Conservation (phyloP, 352 stramenopile genomes). For the Globisporangium paroecandrum region DNA sequence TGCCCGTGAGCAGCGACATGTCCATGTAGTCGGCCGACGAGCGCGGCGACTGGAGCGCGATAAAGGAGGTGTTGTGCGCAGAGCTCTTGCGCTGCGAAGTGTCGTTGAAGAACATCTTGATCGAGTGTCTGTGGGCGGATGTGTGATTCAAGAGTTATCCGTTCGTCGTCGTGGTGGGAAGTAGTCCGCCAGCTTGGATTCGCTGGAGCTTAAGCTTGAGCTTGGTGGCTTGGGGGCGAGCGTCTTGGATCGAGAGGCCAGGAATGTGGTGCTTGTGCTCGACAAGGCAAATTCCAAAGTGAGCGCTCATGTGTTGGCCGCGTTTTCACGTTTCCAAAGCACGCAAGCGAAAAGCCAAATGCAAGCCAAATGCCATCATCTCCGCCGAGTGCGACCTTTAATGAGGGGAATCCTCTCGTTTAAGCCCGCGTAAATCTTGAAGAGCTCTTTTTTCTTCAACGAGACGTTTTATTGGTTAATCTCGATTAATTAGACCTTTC, state of each 20-base stretch:
- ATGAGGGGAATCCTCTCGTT: not conserved
- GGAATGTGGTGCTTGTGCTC: constrained; percentile 11
- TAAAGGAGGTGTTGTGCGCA: not conserved
- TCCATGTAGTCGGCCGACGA: constrained; percentile 18
- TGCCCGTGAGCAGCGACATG: constrained; percentile 8
- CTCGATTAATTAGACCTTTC: not conserved
- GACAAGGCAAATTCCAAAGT: constrained; percentile 21
- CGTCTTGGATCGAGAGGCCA: constrained; percentile 3
- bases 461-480: constrained; percentile 12
- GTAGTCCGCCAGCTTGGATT: constrained; percentile 5
- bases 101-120: constrained; percentile 15
- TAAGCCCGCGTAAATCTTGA: constrained; percentile 6
- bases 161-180: not conserved
- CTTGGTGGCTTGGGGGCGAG: not conserved
- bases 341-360: not conserved
- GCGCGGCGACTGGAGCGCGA: constrained; percentile 11
- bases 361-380: not conserved
- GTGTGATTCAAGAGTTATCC: not conserved
- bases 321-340: not conserved
- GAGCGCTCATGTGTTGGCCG: not conserved
- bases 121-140: not conserved
- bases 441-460: constrained; percentile 6
- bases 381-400: not conserved
- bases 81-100: constrained; percentile 14
- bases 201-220: not conserved